Evolutionary conservation across 2,329 filamentous ascomycete genomes (phyloP).

Genomic region (Botrytis squamosa): DNA sequence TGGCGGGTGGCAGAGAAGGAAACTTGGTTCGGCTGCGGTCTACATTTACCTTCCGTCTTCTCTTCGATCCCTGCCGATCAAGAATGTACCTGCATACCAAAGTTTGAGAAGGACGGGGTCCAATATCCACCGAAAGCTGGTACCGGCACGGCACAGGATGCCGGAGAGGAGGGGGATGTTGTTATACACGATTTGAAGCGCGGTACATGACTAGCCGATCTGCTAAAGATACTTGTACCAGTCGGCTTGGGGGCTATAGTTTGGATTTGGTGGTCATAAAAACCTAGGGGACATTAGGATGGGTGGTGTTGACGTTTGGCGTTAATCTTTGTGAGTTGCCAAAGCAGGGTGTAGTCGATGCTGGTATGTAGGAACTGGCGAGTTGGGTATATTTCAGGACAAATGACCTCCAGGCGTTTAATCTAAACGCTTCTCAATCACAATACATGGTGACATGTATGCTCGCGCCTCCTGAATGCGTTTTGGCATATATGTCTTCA

Average conservation of each 20-base stretch:
- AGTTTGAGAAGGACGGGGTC: conserved; percentile 50
- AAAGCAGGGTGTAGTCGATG: background rate
- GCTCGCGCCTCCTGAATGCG: background rate
- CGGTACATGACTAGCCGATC: conserved; percentile 14
- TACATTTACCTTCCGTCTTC: conserved; percentile 53
- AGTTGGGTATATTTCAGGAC: background rate
- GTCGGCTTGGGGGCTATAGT: background rate
- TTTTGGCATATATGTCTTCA: background rate
- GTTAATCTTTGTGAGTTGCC: too few species aligned
- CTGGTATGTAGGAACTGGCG: background rate
- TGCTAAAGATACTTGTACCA: background rate
- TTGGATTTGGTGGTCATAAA: conserved; percentile 14
- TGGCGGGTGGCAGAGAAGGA: conserved; percentile 44
- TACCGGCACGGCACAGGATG: conserved; percentile 26
- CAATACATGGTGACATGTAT: background rate
- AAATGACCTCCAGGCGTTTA: background rate
- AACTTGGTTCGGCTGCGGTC: conserved; percentile 54
- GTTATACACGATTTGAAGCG: conserved; percentile 19
- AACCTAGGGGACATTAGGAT: too few species aligned
- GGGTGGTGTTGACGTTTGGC: background rate
- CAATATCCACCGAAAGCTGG: conserved; percentile 53
- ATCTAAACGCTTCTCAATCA: background rate
- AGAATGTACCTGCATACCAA: conserved; percentile 53
- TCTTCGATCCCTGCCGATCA: conserved; percentile 48
- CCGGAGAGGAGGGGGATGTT: conserved; percentile 15